phyloP scores from a whole-genome alignment of 2,329 filamentous ascomycete genomes.

The Diaporthe sp. region DNA sequence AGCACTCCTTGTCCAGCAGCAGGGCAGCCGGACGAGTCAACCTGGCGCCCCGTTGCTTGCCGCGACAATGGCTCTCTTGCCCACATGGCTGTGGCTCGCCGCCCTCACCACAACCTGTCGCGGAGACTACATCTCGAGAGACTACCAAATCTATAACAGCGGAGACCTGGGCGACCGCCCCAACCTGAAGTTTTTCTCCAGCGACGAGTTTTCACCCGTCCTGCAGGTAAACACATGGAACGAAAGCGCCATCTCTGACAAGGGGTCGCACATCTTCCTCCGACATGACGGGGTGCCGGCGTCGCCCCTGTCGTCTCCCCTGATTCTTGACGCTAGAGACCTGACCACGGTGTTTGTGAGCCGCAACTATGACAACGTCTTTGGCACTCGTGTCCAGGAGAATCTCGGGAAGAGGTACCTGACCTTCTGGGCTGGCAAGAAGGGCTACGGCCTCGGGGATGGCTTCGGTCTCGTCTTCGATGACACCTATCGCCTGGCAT shows the following conservation, averaged over 20 bases:
- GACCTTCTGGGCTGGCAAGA: constrained; percentile 38
- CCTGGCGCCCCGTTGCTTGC: neutral
- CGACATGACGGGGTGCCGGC: constrained; percentile 36
- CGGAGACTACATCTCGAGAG: constrained; percentile 33
- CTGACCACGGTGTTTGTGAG: constrained; percentile 39
- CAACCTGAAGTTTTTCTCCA: constrained; percentile 34
- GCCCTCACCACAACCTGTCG: neutral
- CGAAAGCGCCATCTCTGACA: constrained; percentile 34
- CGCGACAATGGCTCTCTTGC: neutral
- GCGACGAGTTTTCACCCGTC: constrained; percentile 34
- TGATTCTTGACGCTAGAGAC: constrained; percentile 37
- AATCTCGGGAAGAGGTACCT: constrained; percentile 37
- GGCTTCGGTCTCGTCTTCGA: constrained; percentile 38
- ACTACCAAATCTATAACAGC: constrained; percentile 37
- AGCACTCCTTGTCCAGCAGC: neutral
- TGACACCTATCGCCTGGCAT: constrained; percentile 35
- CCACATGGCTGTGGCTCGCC: neutral
- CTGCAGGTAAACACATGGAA: constrained; percentile 38
- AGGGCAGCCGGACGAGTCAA: neutral
- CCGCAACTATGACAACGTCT: constrained; percentile 37
- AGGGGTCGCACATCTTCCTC: constrained; percentile 39
- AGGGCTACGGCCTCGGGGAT: constrained; percentile 35
- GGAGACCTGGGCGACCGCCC: constrained; percentile 37
- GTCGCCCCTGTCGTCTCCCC: constrained; percentile 32
- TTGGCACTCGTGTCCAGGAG: constrained; percentile 38